Evolutionary conservation across 2,329 filamentous ascomycete species (phyloP).

Genomic region (Sporothrix euskadiensis): DNA sequence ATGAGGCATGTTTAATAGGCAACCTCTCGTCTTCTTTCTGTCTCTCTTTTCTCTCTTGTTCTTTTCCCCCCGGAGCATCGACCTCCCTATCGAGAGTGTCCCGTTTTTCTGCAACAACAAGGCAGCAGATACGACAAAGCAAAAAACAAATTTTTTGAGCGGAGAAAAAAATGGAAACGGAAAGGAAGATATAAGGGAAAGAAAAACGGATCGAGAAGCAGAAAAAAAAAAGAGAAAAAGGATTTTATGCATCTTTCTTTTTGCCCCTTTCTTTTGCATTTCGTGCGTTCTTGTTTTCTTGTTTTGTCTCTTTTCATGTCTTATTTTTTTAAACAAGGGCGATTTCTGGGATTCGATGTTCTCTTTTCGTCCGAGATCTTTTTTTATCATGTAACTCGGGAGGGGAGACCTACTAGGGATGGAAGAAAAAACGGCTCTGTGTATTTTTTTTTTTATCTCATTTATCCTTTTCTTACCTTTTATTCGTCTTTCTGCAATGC

Average conservation of each 20-base stretch:
- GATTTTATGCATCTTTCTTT: background rate
- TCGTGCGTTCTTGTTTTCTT: background rate
- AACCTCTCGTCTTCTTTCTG: background rate
- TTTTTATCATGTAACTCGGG: background rate
- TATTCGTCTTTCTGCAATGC: background rate
- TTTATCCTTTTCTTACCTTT: conserved; percentile 13
- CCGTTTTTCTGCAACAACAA: background rate
- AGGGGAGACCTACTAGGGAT: background rate
- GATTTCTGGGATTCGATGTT: conserved; percentile 12
- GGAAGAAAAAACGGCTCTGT: background rate
- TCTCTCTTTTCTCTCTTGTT: background rate
- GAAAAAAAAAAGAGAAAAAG: background rate
- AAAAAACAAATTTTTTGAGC: background rate
- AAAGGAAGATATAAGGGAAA: background rate
- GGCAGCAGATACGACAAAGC: background rate
- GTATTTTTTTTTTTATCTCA: conserved; percentile 13
- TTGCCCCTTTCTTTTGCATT: background rate
- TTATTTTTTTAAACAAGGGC: background rate
- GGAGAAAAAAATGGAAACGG: background rate
- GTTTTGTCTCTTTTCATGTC: background rate
- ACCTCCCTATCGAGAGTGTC: background rate
- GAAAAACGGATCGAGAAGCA: background rate
- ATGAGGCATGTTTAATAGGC: conserved; percentile 1
- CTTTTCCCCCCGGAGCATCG: background rate
- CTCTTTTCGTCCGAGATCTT: conserved; percentile 6